phyloP scores from a whole-genome alignment of 1,139 yeast species.

The Petasospora rhodanensis region DNA sequence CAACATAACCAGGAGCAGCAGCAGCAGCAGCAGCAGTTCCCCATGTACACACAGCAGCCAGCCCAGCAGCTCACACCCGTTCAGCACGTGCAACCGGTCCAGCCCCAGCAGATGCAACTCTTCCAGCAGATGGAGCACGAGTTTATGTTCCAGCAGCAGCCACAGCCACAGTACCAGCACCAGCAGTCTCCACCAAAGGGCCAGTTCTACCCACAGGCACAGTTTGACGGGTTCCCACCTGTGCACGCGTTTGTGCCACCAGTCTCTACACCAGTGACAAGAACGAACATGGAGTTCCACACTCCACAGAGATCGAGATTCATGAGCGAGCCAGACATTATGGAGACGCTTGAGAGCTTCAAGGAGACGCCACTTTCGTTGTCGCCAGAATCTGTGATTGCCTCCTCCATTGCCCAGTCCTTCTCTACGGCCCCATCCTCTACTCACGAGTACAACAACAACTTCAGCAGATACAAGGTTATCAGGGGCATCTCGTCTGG shows the following conservation, averaged over 20 bases:
- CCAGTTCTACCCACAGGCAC: slow-evolving; percentile 1
- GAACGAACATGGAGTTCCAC: slow-evolving; percentile 1
- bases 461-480: slow-evolving; percentile 36
- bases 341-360: slow-evolving; percentile 5
- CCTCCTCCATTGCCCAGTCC: slow-evolving; percentile 4
- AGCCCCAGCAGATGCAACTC: too few relatives aligned
- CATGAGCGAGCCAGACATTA: slow-evolving; percentile 15
- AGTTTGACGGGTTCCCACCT: slow-evolving; percentile 14
- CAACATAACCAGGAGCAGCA: slow-evolving; percentile 3
- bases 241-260: slow-evolving; percentile 15
- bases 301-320: slow-evolving; percentile 13
- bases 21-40: slow-evolving; percentile 2
- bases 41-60: too few relatives aligned
- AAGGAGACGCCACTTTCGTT: slow-evolving; percentile 15
- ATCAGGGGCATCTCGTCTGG: slow-evolving; percentile 58
- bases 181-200: not conserved
- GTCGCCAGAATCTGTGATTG: slow-evolving; percentile 16
- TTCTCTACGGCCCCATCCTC: slow-evolving; percentile 9
- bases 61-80: too few relatives aligned
- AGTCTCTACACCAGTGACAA: slow-evolving; percentile 4
- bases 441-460: slow-evolving; percentile 4
- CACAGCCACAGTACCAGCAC: not conserved
- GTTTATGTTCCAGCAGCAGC: slow-evolving; percentile 1
- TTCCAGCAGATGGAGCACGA: not conserved
- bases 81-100: too few relatives aligned